Percentiles rank a stretch among this genome's conserved stretches.
These are phyloP conservation scores for Aureobasidium sp. DNA, from an alignment of 2,329 filamentous ascomycete species.

Conservation along the genomic window DNA sequence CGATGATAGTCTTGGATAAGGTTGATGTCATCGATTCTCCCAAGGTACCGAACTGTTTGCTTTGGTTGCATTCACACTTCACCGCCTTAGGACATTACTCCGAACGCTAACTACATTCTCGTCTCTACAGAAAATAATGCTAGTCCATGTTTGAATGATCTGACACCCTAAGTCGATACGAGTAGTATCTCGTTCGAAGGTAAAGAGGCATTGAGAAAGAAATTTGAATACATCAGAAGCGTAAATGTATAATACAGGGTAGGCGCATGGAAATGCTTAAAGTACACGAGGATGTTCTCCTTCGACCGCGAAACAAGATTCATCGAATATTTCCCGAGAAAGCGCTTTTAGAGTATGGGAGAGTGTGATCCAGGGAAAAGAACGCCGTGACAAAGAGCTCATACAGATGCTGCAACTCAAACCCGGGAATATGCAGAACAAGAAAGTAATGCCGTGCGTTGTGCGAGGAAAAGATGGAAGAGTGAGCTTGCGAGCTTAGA, in stretches of 20 bases:
- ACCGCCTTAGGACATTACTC: neutral
- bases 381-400: slow-evolving; percentile 2
- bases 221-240: slow-evolving; percentile 2
- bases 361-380: neutral
- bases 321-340: neutral
- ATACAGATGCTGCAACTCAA: neutral
- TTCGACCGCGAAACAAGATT: neutral
- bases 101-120: neutral
- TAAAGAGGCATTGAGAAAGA: neutral
- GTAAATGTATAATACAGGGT: slow-evolving; percentile 11
- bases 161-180: neutral
- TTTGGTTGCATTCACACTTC: neutral
- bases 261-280: slow-evolving; percentile 3
- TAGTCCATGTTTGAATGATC: too few relatives aligned
- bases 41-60: neutral
- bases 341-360: slow-evolving; percentile 7
- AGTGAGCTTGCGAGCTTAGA: slow-evolving; percentile 38
- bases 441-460: neutral
- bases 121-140: neutral
- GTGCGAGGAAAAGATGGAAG: neutral
- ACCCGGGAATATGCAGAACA: neutral
- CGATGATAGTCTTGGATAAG: neutral
- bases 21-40: slow-evolving; percentile 6
- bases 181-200: too few relatives aligned
- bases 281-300: slow-evolving; percentile 4